phyloP scores from a whole-genome alignment of 2,329 filamentous ascomycete genomes.

The Alternaria brassicae region DNA sequence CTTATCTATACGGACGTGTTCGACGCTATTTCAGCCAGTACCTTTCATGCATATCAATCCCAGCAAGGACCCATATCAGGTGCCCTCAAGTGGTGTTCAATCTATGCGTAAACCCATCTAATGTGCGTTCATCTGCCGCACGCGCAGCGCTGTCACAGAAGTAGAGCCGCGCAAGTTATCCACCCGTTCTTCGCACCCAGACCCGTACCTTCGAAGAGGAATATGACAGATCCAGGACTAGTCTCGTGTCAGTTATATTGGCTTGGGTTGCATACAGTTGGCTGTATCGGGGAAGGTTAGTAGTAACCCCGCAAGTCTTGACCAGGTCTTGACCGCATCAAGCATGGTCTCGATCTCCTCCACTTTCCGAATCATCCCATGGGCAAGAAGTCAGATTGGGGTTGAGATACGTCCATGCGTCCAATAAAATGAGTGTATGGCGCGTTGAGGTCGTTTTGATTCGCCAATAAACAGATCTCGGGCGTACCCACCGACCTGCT shows the following conservation, averaged over 20 bases:
- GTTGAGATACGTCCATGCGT: constrained; percentile 13
- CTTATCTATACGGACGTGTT: not conserved
- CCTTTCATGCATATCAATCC: not conserved
- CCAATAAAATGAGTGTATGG: not conserved
- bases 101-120: not conserved
- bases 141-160: not conserved
- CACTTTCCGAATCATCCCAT: constrained; percentile 29
- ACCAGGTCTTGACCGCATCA: constrained; percentile 1
- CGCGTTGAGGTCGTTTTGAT: not conserved
- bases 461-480: not conserved
- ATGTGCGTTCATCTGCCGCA: not conserved
- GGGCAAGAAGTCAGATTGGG: constrained; percentile 10
- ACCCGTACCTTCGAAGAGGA: not conserved
- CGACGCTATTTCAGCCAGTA: not conserved
- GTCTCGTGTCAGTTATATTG: not conserved
- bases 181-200: not conserved
- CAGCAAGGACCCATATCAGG: not conserved
- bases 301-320: constrained; percentile 8
- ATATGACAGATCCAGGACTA: not conserved
- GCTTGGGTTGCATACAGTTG: not conserved
- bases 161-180: not conserved
- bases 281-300: not conserved
- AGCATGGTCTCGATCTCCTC: constrained; percentile 10
- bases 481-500: not conserved
- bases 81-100: not conserved